These are phyloP conservation scores for Cytospora mali DNA, from an alignment of 2,329 filamentous ascomycete species.

Conservation along the genomic window DNA sequence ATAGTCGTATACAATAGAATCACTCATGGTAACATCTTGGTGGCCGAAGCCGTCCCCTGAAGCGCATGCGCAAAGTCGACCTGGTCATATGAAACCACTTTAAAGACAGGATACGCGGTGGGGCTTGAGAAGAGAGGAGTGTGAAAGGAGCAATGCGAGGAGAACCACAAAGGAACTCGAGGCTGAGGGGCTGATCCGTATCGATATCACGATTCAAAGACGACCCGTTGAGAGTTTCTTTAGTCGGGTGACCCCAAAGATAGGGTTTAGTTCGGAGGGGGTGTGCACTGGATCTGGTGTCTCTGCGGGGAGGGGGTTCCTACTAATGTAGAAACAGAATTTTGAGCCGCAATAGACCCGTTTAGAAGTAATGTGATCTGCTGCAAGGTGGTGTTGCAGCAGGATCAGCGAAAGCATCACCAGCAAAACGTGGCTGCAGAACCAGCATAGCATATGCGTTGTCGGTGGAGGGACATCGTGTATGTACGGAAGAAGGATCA, in stretches of 20 bases:
- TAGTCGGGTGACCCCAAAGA: conserved; percentile 7
- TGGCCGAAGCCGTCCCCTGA: conserved; percentile 6
- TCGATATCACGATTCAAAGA: conserved; percentile 5
- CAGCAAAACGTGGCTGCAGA: neutral
- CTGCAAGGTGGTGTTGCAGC: conserved; percentile 11
- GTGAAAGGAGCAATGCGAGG: neutral
- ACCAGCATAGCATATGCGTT: conserved; percentile 13
- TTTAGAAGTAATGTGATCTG: neutral
- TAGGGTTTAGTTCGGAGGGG: conserved; percentile 3
- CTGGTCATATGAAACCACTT: conserved; percentile 1
- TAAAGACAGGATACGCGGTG: neutral
- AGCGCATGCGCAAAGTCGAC: neutral
- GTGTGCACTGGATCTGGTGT: conserved; percentile 4
- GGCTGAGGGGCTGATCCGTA: conserved; percentile 5
- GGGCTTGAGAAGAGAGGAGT: neutral
- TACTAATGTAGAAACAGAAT: neutral
- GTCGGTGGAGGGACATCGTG: conserved; percentile 4
- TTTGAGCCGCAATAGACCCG: conserved; percentile 23
- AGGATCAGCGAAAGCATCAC: conserved; percentile 12
- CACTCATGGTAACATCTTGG: conserved; percentile 18
- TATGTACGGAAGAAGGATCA: neutral
- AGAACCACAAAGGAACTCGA: neutral
- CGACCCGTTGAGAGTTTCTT: conserved; percentile 7
- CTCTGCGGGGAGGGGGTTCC: conserved; percentile 3
- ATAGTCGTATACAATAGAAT: conserved; percentile 6